phyloP scores from a whole-genome alignment of 1,284 basidiomycete species.

The Moesziomyces sp. region DNA sequence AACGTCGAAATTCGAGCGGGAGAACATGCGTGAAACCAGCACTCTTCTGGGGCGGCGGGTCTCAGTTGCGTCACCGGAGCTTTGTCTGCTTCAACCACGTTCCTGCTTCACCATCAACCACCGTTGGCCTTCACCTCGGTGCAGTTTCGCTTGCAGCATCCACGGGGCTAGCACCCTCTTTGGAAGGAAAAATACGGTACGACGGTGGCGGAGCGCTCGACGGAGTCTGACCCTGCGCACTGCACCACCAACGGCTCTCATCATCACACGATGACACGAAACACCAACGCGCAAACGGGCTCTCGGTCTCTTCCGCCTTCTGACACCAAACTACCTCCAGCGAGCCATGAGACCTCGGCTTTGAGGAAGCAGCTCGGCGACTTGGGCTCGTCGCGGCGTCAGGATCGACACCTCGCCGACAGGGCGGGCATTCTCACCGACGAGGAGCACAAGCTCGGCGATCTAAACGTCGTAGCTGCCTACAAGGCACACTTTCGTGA shows the following conservation, averaged over 20 bases:
- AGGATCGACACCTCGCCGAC: constrained; percentile 27
- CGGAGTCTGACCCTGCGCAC: not conserved
- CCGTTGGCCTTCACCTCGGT: no score
- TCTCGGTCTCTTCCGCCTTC: constrained; percentile 24
- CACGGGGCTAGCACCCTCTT: no score
- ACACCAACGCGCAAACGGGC: constrained; percentile 2
- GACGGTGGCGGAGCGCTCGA: not conserved
- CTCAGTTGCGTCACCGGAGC: no score
- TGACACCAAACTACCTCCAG: constrained; percentile 13
- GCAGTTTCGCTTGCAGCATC: no score
- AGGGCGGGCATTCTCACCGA: constrained; percentile 34
- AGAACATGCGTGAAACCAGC: no score
- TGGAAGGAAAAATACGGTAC: no score
- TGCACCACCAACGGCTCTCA: not conserved
- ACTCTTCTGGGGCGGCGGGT: no score
- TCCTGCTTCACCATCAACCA: no score
- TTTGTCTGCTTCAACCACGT: no score
- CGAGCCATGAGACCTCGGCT: constrained; percentile 8
- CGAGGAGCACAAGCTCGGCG: constrained; percentile 46
- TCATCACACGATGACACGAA: not conserved
- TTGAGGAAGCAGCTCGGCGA: constrained; percentile 35
- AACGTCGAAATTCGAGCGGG: no score
- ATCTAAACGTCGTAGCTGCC: constrained; percentile 61
- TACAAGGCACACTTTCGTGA: constrained; percentile 64
- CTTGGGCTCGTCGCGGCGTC: constrained; percentile 26